Conservation (phyloP, 768 basidiomycete genomes). For the Xerocomus potaroensis region DNA sequence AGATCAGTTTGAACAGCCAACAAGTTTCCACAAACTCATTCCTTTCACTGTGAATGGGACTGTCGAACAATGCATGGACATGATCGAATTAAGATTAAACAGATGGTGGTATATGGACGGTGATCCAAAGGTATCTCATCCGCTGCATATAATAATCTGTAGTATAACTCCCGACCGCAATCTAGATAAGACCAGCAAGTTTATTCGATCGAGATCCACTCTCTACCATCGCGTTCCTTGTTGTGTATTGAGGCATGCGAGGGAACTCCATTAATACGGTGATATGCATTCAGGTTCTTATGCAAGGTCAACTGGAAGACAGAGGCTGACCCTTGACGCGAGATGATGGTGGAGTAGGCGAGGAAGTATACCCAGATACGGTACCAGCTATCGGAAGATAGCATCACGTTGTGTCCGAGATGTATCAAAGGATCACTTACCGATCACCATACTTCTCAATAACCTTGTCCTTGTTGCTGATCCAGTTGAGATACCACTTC, state of each 20-base stretch:
- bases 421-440: too few species aligned
- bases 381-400: conserved; percentile 57
- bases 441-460: conserved; percentile 85
- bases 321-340: conserved; percentile 83
- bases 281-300: conserved; percentile 97
- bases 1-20: too few species aligned
- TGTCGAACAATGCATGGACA: neutral
- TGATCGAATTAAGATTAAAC: conserved; percentile 23
- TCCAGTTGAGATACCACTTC: conserved; percentile 98
- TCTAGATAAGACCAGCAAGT: neutral
- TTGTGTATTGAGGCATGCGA: conserved; percentile 81
- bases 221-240: conserved; percentile 31
- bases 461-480: conserved; percentile 87
- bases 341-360: conserved; percentile 82
- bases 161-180: neutral
- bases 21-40: too few species aligned
- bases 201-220: conserved; percentile 26
- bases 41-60: too few species aligned
- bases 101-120: conserved; percentile 20
- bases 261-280: conserved; percentile 79
- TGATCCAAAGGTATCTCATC: conserved; percentile 10
- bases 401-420: too few species aligned
- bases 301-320: conserved; percentile 98
- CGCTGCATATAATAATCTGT: conserved; percentile 3
- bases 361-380: conserved; percentile 97